Evolutionary conservation across 257 asterid genomes (phyloP).

Genomic region (Capsicum pubescens): DNA sequence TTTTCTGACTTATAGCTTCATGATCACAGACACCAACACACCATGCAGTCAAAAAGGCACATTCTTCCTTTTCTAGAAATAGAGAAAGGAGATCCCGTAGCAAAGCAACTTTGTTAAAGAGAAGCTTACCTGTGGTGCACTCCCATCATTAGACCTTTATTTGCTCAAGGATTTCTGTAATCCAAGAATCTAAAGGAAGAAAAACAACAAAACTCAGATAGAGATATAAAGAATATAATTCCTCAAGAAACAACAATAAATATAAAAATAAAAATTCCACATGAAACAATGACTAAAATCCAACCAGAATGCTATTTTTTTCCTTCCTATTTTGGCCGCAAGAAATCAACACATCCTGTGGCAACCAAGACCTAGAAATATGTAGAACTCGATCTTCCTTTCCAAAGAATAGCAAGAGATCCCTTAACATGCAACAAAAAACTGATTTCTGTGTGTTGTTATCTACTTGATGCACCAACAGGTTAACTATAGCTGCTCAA

Average conservation of each 20-base stretch:
- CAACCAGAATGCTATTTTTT: not conserved
- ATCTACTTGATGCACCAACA: slow-evolving; percentile 10
- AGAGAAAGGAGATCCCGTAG: slow-evolving; percentile 1
- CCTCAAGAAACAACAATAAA: too few species aligned
- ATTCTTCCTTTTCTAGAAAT: not conserved
- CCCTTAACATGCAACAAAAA: not conserved
- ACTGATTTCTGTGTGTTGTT: not conserved
- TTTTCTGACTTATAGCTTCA: not conserved
- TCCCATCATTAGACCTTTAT: slow-evolving; percentile 86
- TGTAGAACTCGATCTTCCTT: slow-evolving; percentile 9
- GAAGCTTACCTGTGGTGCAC: slow-evolving; percentile 78
- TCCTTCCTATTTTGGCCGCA: not conserved
- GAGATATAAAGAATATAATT: not conserved
- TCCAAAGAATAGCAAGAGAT: not conserved
- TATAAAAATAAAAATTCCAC: not conserved
- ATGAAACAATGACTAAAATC: not conserved
- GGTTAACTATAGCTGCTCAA: not conserved
- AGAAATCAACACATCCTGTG: not conserved
- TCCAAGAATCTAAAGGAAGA: slow-evolving; percentile 76
- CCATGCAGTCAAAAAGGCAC: slow-evolving; percentile 3
- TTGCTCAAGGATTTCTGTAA: slow-evolving; percentile 93
- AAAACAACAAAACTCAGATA: slow-evolving; percentile 20
- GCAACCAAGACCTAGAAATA: not conserved
- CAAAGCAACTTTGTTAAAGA: not conserved
- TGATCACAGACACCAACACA: not conserved